Base-by-base conservation (phyloP, 192 early-diverging fungal species). In the Entomortierella beljakovae region DNA sequence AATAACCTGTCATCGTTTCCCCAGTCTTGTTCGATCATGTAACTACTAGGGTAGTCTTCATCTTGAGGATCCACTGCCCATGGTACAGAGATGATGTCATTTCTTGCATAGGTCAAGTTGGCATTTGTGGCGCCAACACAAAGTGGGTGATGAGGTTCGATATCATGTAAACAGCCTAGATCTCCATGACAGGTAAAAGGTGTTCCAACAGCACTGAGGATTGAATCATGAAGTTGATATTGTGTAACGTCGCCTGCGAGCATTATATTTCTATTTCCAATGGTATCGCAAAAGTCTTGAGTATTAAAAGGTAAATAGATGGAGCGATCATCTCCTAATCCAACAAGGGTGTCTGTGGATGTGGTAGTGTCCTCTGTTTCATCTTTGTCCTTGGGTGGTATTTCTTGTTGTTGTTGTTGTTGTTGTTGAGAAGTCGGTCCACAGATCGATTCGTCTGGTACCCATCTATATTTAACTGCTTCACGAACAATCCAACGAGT, bases 221-320 rank as follows among this genome's bases (percentile, higher is more conserved):
- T 53, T 2, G 85, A 56, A 29, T 88, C 87, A 50, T 88, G 87
- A 18, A 86, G 57, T 52, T 88, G 87, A 33, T 73, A 84, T 20
- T 83, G 82, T 1, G 82, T 65, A n/a, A 81, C 34, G 57, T 88
- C 87, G 25, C 87, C 87, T 0, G 82, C 82, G 7, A 88, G 46
- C 9, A 85, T 55, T 18, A 87, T 57, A 34, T 82, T 68, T 1
- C 85, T 60, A 1, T 83, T 48, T n/a, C 33, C 29, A 10, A 87
- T 26, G 4, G 53, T 26, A 2, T 70, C 22, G 32, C 85, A 87
- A 69, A 83, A 87, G 23, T 60, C 20, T 0, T 51, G 4, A 1
- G 10, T 11, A 11, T 65, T 25, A 40, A 74, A 74, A 37, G 57
- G 57, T 49, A 46, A 46, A 51, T 66, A 74, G 2, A 28, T 38